A percentile compares a stretch with the other conserved stretches of the same genome.
phyloP scores from a whole-genome alignment of 192 early-diverging fungal species.

The Coemansia guatemalensis region DNA sequence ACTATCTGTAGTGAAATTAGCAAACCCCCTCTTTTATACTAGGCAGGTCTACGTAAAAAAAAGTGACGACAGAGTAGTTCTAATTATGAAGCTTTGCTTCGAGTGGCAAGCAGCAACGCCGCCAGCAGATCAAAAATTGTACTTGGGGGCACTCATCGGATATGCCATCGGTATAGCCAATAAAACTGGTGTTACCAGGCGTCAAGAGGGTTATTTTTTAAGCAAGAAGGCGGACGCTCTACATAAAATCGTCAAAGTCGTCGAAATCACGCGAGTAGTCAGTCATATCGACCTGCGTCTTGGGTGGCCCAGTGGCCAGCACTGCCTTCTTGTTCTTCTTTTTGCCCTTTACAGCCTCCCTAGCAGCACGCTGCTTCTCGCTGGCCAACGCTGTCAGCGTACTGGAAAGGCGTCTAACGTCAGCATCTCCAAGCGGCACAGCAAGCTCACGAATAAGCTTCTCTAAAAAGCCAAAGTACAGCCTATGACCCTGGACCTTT shows the following conservation, averaged over 20 bases:
- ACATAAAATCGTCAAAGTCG: constrained; percentile 59
- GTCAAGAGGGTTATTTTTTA: background rate
- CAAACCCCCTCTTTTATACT: too few species aligned
- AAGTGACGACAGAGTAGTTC: too few species aligned
- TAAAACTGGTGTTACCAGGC: too few species aligned
- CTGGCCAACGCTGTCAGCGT: constrained; percentile 67
- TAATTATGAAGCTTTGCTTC: too few species aligned
- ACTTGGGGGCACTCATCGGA: too few species aligned
- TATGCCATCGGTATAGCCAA: too few species aligned
- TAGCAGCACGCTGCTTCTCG: constrained; percentile 68
- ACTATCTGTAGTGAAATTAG: too few species aligned
- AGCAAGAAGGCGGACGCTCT: constrained; percentile 1
- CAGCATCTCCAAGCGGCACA: constrained; percentile 60
- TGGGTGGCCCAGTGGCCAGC: constrained; percentile 20
- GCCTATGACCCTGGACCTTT: constrained; percentile 43
- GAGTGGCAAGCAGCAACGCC: too few species aligned
- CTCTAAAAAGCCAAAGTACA: constrained; percentile 62
- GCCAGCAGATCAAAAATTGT: too few species aligned
- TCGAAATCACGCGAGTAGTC: constrained; percentile 61
- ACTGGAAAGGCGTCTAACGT: constrained; percentile 63
- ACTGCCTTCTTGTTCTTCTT: constrained; percentile 64
- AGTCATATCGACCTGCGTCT: constrained; percentile 38
- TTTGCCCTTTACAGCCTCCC: constrained; percentile 66
- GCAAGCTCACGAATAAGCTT: constrained; percentile 65
- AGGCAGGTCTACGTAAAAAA: too few species aligned